phyloP scores from a whole-genome alignment of 495 filamentous ascomycete genomes.

The Staphylotrichum longicolle region DNA sequence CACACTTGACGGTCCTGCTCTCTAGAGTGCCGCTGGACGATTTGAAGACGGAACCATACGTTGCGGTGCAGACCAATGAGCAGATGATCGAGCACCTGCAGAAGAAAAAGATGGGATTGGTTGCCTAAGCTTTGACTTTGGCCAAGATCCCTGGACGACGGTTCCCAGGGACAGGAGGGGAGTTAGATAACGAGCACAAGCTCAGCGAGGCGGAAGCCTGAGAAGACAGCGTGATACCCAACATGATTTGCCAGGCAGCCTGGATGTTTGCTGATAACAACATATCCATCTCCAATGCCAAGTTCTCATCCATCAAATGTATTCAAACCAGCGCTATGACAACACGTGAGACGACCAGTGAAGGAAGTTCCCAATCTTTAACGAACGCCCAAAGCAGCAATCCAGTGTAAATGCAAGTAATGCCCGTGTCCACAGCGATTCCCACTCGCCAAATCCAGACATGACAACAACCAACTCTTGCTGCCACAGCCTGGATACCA shows the following conservation, averaged over 20 bases:
- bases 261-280: background rate
- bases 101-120: conserved; percentile 25
- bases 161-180: too few relatives aligned
- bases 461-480: background rate
- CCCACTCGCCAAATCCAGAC: background rate
- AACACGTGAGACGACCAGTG: background rate
- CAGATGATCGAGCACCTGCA: conserved; percentile 28
- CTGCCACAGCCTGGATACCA: background rate
- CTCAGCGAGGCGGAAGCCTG: background rate
- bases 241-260: background rate
- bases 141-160: background rate
- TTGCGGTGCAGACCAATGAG: conserved; percentile 41
- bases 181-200: background rate
- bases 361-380: conserved; percentile 1
- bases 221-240: conserved; percentile 7
- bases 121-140: conserved; percentile 8
- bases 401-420: conserved; percentile 12
- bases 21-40: conserved; percentile 53
- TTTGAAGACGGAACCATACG: conserved; percentile 35
- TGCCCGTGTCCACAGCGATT: conserved; percentile 1
- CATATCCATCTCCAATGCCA: background rate
- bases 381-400: conserved; percentile 9
- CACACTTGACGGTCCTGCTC: conserved; percentile 60
- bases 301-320: too few relatives aligned
- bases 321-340: background rate